These are phyloP conservation scores for Trypanosoma rangeli DNA, from an alignment of 208 protist genomes.

Conservation along the genomic window DNA sequence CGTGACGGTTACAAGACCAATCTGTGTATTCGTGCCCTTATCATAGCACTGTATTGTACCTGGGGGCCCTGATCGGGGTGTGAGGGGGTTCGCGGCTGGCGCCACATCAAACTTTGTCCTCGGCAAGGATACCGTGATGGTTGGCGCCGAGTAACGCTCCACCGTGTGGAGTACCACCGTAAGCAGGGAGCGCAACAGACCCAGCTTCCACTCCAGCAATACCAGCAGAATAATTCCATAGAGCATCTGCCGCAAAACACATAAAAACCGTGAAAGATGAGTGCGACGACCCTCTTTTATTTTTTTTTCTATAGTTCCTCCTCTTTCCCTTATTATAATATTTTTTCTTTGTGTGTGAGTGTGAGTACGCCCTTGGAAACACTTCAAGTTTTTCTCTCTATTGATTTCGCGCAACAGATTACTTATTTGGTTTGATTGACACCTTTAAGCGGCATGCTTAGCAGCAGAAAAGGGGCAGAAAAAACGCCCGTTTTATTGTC, in stretches of 20 bases:
- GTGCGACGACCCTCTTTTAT: background rate
- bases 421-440: background rate
- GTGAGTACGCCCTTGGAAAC: background rate
- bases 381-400: background rate
- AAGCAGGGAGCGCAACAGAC: slow-evolving; percentile 48
- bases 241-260: slow-evolving; percentile 15
- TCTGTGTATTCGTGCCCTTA: slow-evolving; percentile 82
- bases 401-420: background rate
- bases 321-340: background rate
- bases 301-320: background rate
- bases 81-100: slow-evolving; percentile 55
- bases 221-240: slow-evolving; percentile 10
- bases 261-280: background rate
- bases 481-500: background rate
- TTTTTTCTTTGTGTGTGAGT: background rate
- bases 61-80: slow-evolving; percentile 62
- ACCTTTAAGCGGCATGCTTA: background rate
- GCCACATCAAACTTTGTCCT: slow-evolving; percentile 46
- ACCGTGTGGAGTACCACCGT: slow-evolving; percentile 42
- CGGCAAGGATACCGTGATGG: slow-evolving; percentile 69
- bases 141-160: slow-evolving; percentile 81
- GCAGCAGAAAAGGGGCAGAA: background rate
- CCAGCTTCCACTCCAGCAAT: slow-evolving; percentile 57
- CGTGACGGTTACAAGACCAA: slow-evolving; percentile 74
- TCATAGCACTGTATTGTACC: slow-evolving; percentile 89